These are phyloP conservation scores for Salvia hispanica DNA, from an alignment of 257 asterid species.

Conservation along the genomic window DNA sequence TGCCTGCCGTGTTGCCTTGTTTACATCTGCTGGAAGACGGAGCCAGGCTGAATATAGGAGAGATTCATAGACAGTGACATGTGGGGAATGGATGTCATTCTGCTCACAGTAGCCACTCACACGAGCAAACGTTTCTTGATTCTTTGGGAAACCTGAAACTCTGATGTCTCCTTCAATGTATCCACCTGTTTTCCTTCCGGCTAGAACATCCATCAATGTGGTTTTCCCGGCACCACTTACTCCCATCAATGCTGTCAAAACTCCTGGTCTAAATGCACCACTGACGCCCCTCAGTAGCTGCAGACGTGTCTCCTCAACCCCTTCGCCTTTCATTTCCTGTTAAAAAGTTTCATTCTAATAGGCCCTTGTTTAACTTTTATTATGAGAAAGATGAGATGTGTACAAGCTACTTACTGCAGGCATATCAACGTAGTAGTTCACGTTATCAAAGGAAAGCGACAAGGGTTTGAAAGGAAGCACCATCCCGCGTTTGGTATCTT, in stretches of 20 bases:
- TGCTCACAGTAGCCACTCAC: conserved; percentile 14
- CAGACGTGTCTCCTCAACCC: conserved; percentile 58
- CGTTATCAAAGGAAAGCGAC: conserved; percentile 60
- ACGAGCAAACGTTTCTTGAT: conserved; percentile 70
- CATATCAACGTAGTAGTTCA: conserved; percentile 69
- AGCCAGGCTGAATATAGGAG: conserved; percentile 71
- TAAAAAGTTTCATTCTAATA: background rate
- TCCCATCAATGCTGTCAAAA: conserved; percentile 68
- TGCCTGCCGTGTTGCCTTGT: conserved; percentile 48
- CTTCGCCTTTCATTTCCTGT: conserved; percentile 71
- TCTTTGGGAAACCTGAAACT: conserved; percentile 63
- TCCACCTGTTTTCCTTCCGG: conserved; percentile 74
- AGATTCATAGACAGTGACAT: conserved; percentile 64
- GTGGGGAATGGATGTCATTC: conserved; percentile 40
- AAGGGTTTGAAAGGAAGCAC: conserved; percentile 64
- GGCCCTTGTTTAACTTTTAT: background rate
- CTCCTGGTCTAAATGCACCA: conserved; percentile 74
- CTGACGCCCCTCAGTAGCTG: conserved; percentile 57
- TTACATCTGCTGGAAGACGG: conserved; percentile 60
- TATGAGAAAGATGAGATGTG: background rate
- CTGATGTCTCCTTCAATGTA: conserved; percentile 63
- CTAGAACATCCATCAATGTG: conserved; percentile 70
- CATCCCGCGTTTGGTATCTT: conserved; percentile 58
- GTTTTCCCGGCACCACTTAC: conserved; percentile 81
- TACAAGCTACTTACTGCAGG: conserved; percentile 57